Evolutionary conservation across 1,139 yeast genomes (phyloP), one percentile per base, ranked within the genome.

Genomic region (Candida pseudoviswanathii): DNA sequence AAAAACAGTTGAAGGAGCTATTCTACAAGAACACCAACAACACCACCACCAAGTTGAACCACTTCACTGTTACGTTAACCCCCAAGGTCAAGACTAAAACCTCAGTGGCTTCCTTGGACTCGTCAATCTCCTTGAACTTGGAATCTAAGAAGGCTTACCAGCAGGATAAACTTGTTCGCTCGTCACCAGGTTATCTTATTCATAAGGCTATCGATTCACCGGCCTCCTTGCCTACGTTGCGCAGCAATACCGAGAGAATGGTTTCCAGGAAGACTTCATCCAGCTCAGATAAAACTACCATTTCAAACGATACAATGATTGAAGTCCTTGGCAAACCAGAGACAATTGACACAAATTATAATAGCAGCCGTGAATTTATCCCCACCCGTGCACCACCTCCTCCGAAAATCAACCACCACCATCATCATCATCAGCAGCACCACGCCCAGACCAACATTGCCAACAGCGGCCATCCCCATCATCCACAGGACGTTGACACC

Each of bases 371-470:
- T 10, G 48, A 39, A 9, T 45, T 45, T 39, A 40, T 45, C 10
- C 48, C 48, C 2, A 29, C 40, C 2, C 24, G 48, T 6, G 38
- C 48, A 8, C 40, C 44, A 5, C 48, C 48, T 29, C 43, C 48
- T 16, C 48, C 48, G 11, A 25, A 41, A 44, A 43, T 30, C 26
- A 37, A 10, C 30, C 10, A 36, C 37, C 5, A 33, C 24, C 10
- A 33, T 16, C 24, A 33, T 9, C 37, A n/a, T 3, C 36, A 21
- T 25, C 33, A 31, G 22, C n/a, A 26, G 2, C 5, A 9, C n/a
- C 41, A 25, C 27, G 36, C 34, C 2, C 4, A 32, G 36, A 32
- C n/a, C 36, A 32, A 10, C 16, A 11, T 2, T n/a, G 16, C 10
- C 36, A 32, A 10, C 16, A 11, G 16, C 16, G 16, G 3, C 21